These are phyloP conservation scores for Rubroshorea leprosula DNA, from an alignment of 345 rosid genomes.

Conservation along the genomic window DNA sequence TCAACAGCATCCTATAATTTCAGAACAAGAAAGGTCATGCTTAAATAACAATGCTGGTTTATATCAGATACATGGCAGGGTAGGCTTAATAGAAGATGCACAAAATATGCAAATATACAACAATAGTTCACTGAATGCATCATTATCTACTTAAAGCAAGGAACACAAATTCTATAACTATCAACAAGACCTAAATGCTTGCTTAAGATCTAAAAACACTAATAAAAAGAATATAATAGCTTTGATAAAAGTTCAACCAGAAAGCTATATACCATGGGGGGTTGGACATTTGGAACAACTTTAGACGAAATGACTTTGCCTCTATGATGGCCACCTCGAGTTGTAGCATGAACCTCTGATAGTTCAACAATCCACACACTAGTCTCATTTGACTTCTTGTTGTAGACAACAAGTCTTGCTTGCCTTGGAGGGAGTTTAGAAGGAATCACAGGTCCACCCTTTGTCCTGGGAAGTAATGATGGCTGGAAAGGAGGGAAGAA, in stretches of 20 bases:
- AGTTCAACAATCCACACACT: constrained; percentile 69
- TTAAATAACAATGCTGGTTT: neutral
- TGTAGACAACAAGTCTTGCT: constrained; percentile 71
- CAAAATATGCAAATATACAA: neutral
- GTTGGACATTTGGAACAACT: constrained; percentile 70
- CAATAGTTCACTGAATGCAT: neutral
- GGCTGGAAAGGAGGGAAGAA: constrained; percentile 89
- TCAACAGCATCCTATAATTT: constrained; percentile 56
- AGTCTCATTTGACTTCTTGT: constrained; percentile 64
- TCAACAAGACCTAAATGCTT: neutral
- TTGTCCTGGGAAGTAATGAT: constrained; percentile 62
- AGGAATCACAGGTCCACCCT: constrained; percentile 64
- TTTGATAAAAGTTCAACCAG: neutral
- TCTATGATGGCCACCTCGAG: constrained; percentile 76
- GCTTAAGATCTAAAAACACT: neutral
- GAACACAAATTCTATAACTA: neutral
- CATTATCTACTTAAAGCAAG: neutral
- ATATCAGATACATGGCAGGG: neutral
- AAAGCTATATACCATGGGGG: constrained; percentile 55
- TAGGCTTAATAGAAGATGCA: neutral
- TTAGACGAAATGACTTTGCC: constrained; percentile 65
- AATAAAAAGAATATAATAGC: neutral
- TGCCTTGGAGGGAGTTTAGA: constrained; percentile 66
- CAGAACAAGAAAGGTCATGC: neutral
- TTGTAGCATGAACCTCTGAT: constrained; percentile 68